phyloP scores from a whole-genome alignment of 768 basidiomycete genomes.

The Amanita fuliginea region DNA sequence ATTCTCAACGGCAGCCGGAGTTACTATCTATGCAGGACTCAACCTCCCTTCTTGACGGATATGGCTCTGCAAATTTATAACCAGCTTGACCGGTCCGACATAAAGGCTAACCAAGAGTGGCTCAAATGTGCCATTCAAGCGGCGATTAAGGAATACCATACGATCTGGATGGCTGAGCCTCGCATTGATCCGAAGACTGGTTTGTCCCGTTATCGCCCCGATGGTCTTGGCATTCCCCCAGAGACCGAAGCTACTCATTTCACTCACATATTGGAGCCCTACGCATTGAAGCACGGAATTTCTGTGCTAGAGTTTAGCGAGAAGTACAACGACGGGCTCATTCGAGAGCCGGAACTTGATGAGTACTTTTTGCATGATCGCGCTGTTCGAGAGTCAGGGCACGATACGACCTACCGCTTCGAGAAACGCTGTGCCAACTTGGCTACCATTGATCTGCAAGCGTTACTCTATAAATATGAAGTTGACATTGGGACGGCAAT shows the following conservation, averaged over 20 bases:
- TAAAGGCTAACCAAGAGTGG: slow-evolving; percentile 77
- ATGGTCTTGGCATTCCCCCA: slow-evolving; percentile 91
- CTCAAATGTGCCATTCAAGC: slow-evolving; percentile 93
- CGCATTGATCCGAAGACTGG: slow-evolving; percentile 93
- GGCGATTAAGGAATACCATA: slow-evolving; percentile 98
- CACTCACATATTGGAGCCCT: slow-evolving; percentile 94
- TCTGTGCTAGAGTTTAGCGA: slow-evolving; percentile 95
- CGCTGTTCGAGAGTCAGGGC: slow-evolving; percentile 91
- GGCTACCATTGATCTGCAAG: slow-evolving; percentile 91
- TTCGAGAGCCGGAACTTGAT: slow-evolving; percentile 83
- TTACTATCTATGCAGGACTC: slow-evolving; percentile 90
- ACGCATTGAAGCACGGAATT: slow-evolving; percentile 82
- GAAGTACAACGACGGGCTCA: slow-evolving; percentile 77
- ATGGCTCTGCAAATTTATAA: slow-evolving; percentile 98
- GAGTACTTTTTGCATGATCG: slow-evolving; percentile 98
- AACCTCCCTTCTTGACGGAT: slow-evolving; percentile 97
- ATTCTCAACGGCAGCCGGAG: slow-evolving; percentile 94
- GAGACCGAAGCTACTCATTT: slow-evolving; percentile 99
- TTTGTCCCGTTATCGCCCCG: slow-evolving; percentile 88
- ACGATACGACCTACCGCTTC: slow-evolving; percentile 94
- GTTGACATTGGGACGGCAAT: slow-evolving; percentile 98
- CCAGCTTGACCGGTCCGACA: slow-evolving; percentile 79
- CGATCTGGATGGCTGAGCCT: slow-evolving; percentile 91
- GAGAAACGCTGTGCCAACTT: slow-evolving; percentile 97
- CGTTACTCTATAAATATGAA: slow-evolving; percentile 97